These are phyloP conservation scores for Musa acuminata DNA, from an alignment of 176 grass and related monocot species.

Conservation along the genomic window DNA sequence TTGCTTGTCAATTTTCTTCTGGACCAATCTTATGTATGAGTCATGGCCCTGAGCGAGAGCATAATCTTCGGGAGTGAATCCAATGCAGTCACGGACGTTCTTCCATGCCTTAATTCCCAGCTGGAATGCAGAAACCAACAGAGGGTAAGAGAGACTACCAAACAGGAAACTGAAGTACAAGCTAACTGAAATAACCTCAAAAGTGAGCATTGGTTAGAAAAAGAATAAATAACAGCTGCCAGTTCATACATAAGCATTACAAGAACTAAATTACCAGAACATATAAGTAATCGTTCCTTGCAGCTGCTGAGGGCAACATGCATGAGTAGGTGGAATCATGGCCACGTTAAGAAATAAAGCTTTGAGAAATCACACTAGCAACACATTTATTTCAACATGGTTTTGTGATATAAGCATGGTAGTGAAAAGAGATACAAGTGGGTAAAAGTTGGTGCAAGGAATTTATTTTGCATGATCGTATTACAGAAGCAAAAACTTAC, in stretches of 20 bases:
- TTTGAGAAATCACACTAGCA: not conserved
- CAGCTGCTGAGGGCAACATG: not conserved
- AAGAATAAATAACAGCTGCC: not conserved
- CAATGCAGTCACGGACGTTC: conserved; percentile 36
- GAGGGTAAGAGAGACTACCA: not conserved
- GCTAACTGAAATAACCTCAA: too few relatives aligned
- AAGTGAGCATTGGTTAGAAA: not conserved
- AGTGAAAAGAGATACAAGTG: not conserved
- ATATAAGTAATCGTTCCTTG: not conserved
- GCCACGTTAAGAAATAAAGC: not conserved
- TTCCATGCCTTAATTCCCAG: conserved; percentile 66
- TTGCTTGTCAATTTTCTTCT: conserved; percentile 56
- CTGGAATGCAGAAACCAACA: conserved; percentile 24
- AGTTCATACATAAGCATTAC: not conserved
- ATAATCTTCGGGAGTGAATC: conserved; percentile 70
- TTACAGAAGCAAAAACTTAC: not conserved
- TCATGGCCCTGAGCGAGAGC: conserved; percentile 37
- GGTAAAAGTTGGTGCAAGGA: not conserved
- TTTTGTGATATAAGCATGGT: not conserved
- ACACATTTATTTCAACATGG: not conserved
- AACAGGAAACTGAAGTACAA: not conserved
- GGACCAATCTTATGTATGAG: conserved; percentile 61
- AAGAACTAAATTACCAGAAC: not conserved
- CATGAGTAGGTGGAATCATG: not conserved
- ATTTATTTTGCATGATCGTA: not conserved